Conservation (phyloP, 1,284 basidiomycete species). For the Malassezia japonica region DNA sequence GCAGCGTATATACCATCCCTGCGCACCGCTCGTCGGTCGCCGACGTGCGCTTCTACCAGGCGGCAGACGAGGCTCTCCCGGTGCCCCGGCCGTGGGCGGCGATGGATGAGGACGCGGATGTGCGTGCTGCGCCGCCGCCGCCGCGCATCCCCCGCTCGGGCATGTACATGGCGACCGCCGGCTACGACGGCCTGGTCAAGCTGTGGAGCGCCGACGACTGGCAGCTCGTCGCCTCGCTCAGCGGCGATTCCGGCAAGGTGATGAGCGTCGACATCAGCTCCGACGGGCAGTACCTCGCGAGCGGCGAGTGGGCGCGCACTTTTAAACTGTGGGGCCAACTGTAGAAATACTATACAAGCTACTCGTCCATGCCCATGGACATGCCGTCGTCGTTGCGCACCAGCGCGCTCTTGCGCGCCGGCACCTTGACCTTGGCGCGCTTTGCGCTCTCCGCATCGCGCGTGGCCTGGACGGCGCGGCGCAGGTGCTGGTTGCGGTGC, state of each 20-base stretch:
- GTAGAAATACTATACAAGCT: constrained; percentile 17
- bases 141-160: constrained; percentile 51
- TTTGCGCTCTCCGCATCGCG: constrained; percentile 13
- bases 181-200: constrained; percentile 90
- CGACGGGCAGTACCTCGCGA: constrained; percentile 28
- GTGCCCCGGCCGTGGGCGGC: constrained; percentile 24
- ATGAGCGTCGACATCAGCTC: constrained; percentile 80
- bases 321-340: constrained; percentile 34
- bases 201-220: constrained; percentile 98
- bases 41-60: constrained; percentile 78
- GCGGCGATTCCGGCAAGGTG: constrained; percentile 89
- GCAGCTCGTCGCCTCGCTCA: constrained; percentile 76
- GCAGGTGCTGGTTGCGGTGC: constrained; percentile 38
- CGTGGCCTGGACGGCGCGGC: constrained; percentile 27
- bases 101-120: constrained; percentile 48
- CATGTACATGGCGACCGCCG: constrained; percentile 80
- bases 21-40: constrained; percentile 90
- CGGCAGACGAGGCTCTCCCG: constrained; percentile 19
- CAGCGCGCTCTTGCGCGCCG: constrained; percentile 33
- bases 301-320: constrained; percentile 33
- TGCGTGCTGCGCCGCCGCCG: background rate
- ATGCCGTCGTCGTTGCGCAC: constrained; percentile 27
- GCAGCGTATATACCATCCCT: constrained; percentile 87
- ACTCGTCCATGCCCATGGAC: constrained; percentile 33
- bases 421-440: constrained; percentile 28